Conservation (phyloP, 495 filamentous ascomycete genomes). For the Tuber calosporum region DNA sequence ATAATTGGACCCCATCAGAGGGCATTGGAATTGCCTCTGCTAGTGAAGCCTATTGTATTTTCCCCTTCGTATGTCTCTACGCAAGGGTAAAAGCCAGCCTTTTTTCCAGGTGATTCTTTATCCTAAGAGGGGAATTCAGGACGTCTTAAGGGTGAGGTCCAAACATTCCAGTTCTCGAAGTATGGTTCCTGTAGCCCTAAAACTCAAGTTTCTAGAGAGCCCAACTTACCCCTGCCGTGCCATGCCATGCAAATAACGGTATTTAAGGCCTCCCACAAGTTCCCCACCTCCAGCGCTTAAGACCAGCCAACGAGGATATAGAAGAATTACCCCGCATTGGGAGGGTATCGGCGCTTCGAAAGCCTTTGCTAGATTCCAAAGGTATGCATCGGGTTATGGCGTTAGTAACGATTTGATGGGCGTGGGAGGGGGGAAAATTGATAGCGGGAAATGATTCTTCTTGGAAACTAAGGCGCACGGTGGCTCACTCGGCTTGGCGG, state of each 20-base stretch:
- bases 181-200: neutral
- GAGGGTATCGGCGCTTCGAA: neutral
- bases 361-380: neutral
- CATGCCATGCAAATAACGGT: neutral
- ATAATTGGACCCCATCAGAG: neutral
- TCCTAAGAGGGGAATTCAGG: too few species aligned
- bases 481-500: neutral
- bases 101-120: too few species aligned
- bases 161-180: too few species aligned
- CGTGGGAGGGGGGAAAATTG: neutral
- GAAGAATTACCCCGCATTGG: neutral
- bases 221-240: neutral
- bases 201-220: neutral
- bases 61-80: too few species aligned
- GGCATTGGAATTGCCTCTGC: too few species aligned
- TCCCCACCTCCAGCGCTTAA: neutral
- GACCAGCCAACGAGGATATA: neutral
- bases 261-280: neutral
- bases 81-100: too few species aligned
- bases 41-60: too few species aligned
- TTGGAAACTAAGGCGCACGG: neutral
- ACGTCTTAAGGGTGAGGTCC: too few species aligned
- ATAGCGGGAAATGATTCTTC: neutral
- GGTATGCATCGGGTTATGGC: neutral
- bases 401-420: neutral